Evolutionary conservation across 1,284 basidiomycete genomes (phyloP).

Genomic region (Marasmius tenuissimus): DNA sequence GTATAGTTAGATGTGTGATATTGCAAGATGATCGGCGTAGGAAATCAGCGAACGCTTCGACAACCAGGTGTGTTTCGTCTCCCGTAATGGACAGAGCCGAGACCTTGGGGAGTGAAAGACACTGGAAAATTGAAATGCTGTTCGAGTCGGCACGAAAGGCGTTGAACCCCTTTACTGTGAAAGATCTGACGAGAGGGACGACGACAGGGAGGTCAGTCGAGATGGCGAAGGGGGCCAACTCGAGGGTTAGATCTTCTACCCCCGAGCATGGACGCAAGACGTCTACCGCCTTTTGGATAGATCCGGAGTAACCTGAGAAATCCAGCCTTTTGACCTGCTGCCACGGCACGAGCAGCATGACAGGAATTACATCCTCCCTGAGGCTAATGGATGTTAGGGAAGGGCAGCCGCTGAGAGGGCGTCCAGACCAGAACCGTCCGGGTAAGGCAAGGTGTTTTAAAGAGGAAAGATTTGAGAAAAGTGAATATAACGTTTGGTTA

Average conservation of each 20-base stretch:
- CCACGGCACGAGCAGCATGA: neutral
- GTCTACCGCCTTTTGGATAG: neutral
- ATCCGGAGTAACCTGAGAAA: neutral
- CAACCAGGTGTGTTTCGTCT: too few species aligned
- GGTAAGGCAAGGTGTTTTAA: too few species aligned
- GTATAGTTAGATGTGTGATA: neutral
- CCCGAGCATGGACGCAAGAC: neutral
- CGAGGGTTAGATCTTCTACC: neutral
- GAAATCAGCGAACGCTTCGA: neutral
- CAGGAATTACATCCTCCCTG: too few species aligned
- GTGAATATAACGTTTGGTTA: too few species aligned
- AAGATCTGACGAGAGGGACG: too few species aligned
- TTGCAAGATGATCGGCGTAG: neutral
- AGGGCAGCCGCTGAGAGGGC: neutral
- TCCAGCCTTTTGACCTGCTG: neutral
- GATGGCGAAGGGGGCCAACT: too few species aligned
- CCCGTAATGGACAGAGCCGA: neutral
- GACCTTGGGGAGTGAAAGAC: neutral
- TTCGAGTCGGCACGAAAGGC: too few species aligned
- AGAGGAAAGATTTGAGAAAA: too few species aligned
- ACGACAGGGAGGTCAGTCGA: too few species aligned
- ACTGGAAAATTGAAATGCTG: neutral
- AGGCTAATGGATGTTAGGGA: neutral
- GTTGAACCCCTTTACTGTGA: too few species aligned
- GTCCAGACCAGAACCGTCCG: too few species aligned